phyloP scores from a whole-genome alignment of 2,329 filamentous ascomycete species.

The Cladorrhinum sp. region DNA sequence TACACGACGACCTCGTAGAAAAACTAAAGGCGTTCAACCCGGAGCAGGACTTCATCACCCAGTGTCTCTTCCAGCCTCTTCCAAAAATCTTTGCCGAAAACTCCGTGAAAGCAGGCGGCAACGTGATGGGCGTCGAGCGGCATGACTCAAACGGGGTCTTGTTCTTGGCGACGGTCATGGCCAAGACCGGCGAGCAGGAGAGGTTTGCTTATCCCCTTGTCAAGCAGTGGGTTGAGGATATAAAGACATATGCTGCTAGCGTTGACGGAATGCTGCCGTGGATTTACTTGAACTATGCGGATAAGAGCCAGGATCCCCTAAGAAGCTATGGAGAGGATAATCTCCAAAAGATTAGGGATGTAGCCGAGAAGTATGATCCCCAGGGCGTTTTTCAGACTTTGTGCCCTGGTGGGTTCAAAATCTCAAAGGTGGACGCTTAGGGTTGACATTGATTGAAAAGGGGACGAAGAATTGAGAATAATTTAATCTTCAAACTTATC shows the following conservation, averaged over 20 bases:
- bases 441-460: neutral
- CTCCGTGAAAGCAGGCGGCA: constrained; percentile 24
- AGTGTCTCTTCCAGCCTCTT: constrained; percentile 29
- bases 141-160: constrained; percentile 22
- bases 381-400: constrained; percentile 28
- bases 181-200: constrained; percentile 23
- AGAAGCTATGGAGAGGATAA: constrained; percentile 30
- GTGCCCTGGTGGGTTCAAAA: constrained; percentile 28
- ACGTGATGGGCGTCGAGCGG: constrained; percentile 26
- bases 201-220: constrained; percentile 21
- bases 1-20: constrained; percentile 31
- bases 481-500: no score
- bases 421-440: constrained; percentile 4
- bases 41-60: constrained; percentile 24
- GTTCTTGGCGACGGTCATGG: constrained; percentile 19
- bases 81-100: constrained; percentile 15
- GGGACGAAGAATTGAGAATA: no score
- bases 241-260: constrained; percentile 22
- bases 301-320: constrained; percentile 28
- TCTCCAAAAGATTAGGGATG: constrained; percentile 22
- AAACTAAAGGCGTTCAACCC: constrained; percentile 20
- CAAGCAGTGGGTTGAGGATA: constrained; percentile 15
- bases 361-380: constrained; percentile 29
- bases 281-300: constrained; percentile 31
- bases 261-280: constrained; percentile 19